Conservation (phyloP, 495 filamentous ascomycete genomes). For the Rhypophila decipiens region DNA sequence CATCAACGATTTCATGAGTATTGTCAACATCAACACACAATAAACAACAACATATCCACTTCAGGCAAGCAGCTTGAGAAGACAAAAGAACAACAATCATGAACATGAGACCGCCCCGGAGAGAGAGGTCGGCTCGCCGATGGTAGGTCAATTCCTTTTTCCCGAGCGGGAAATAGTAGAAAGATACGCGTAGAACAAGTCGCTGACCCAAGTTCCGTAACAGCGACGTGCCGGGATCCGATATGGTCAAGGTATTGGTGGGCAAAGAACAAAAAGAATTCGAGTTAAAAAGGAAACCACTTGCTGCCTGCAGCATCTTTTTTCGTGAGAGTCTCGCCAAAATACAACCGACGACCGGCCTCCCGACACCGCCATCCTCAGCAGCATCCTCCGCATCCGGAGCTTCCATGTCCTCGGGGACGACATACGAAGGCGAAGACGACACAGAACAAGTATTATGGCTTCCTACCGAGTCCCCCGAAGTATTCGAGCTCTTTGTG, state of each 20-base stretch:
- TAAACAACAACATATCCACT: too few relatives aligned
- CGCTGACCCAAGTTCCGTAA: background rate
- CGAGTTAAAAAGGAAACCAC: conserved; percentile 31
- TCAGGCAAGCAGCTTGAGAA: too few relatives aligned
- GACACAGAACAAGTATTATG: conserved; percentile 15
- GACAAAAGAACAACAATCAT: too few relatives aligned
- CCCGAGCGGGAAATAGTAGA: too few relatives aligned
- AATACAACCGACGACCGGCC: conserved; percentile 5
- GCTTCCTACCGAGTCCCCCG: conserved; percentile 35
- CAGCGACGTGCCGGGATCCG: conserved; percentile 20
- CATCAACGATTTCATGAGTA: too few relatives aligned
- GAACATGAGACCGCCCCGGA: too few relatives aligned
- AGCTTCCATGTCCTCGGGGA: conserved; percentile 2
- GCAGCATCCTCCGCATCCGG: background rate
- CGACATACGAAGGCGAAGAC: background rate
- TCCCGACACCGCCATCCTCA: background rate
- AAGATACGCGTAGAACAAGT: background rate
- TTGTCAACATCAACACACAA: too few relatives aligned
- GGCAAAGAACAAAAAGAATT: conserved; percentile 37
- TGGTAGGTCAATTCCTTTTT: too few relatives aligned
- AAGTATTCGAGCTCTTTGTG: conserved; percentile 42
- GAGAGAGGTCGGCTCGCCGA: too few relatives aligned
- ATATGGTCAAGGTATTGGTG: conserved; percentile 35
- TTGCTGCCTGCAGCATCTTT: conserved; percentile 31
- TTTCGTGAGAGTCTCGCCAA: conserved; percentile 34